phyloP scores from a whole-genome alignment of 331 rosid species.

The Malus hybrid region DNA sequence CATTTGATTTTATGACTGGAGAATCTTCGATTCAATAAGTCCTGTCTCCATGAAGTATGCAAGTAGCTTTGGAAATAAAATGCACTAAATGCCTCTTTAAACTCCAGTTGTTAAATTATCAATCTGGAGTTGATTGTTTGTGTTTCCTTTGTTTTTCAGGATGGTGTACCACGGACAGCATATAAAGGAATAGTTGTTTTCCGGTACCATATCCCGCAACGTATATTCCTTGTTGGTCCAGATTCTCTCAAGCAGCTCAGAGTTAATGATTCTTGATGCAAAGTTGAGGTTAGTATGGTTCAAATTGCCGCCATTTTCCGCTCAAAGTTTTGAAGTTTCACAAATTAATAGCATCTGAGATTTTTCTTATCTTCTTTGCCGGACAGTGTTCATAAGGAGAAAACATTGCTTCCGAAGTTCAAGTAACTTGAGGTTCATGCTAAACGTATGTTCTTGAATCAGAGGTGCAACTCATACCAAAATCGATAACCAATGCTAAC shows the following conservation, averaged over 20 bases:
- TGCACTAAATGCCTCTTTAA: not conserved
- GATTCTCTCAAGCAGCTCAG: conserved; percentile 65
- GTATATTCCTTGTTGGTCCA: conserved; percentile 69
- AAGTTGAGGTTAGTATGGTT: conserved; percentile 15
- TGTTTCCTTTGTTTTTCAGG: conserved; percentile 39
- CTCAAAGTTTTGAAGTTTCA: not conserved
- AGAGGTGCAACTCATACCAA: not conserved
- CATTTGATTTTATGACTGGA: not conserved
- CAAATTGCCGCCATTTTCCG: not conserved
- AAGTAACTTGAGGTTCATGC: not conserved
- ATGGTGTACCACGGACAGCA: conserved; percentile 90
- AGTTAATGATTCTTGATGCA: conserved; percentile 40
- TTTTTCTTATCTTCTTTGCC: not conserved
- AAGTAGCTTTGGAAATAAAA: not conserved
- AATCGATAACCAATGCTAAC: not conserved
- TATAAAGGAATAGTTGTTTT: conserved; percentile 89
- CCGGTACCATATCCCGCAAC: conserved; percentile 53
- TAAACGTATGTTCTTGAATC: not conserved
- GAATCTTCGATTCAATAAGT: not conserved
- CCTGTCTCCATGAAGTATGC: not conserved
- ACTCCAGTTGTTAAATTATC: not conserved
- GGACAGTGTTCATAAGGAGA: conserved; percentile 2
- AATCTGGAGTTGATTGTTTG: not conserved
- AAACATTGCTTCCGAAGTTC: not conserved
- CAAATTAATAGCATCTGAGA: not conserved